Conservation (phyloP, 1,284 basidiomycete genomes). For the Rhodotorula sp. region DNA sequence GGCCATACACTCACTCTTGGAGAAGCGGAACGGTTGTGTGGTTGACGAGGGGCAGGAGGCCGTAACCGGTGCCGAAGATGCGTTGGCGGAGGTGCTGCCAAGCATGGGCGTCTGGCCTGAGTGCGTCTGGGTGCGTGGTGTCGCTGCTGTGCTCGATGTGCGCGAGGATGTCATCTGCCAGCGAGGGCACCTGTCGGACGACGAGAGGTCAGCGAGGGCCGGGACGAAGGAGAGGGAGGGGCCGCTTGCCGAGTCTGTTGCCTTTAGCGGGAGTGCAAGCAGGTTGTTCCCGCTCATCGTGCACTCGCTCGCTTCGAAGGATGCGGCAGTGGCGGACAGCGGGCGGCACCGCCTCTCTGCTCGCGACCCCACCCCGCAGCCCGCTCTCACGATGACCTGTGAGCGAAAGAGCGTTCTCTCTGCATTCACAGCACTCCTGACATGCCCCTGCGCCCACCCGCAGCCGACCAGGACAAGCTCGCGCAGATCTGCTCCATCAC, state of each 20-base stretch:
- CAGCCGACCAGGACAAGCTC: conserved; percentile 23
- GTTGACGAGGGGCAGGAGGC: not conserved
- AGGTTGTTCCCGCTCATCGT: conserved; percentile 22
- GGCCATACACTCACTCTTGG: not conserved
- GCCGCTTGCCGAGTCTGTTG: conserved; percentile 1
- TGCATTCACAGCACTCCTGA: too few species aligned
- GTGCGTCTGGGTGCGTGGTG: conserved; percentile 1
- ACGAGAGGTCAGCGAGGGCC: not conserved
- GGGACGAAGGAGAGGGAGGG: too few species aligned
- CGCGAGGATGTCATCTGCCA: not conserved
- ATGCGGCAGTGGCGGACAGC: not conserved
- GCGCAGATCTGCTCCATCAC: conserved; percentile 46
- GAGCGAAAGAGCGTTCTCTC: not conserved
- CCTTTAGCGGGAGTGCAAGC: conserved; percentile 21
- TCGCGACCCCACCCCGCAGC: not conserved
- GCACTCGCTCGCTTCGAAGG: not conserved
- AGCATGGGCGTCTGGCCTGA: not conserved
- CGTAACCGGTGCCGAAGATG: not conserved
- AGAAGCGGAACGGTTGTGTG: not conserved
- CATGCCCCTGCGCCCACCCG: not conserved
- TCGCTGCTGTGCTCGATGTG: not conserved
- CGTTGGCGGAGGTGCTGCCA: not conserved
- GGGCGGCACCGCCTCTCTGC: not conserved
- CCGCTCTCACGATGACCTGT: not conserved
- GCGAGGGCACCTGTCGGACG: not conserved